Evolutionary conservation across 2,329 filamentous ascomycete genomes (phyloP).

Genomic region (Helotiales sp.): DNA sequence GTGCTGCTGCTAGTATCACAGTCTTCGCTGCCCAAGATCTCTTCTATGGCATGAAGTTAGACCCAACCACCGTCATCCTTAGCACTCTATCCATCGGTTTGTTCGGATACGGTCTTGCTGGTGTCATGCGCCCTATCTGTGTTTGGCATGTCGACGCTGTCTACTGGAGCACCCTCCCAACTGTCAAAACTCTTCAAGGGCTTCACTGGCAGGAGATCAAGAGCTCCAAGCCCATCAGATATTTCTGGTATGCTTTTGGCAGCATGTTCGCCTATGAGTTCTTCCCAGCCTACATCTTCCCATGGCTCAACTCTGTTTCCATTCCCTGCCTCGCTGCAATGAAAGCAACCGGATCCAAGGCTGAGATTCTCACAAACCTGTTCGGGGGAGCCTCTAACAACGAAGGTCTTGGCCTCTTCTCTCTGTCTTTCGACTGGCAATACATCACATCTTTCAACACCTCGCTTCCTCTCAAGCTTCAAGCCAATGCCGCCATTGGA

Average conservation of each 20-base stretch:
- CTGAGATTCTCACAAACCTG: constrained; percentile 51
- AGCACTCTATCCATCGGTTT: constrained; percentile 54
- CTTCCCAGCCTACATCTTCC: constrained; percentile 54
- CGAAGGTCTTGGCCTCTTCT: constrained; percentile 51
- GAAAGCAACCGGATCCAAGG: constrained; percentile 51
- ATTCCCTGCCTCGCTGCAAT: constrained; percentile 54
- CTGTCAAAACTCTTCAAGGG: constrained; percentile 47
- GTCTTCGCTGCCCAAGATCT: constrained; percentile 53
- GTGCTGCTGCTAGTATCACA: constrained; percentile 50
- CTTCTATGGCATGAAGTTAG: constrained; percentile 51
- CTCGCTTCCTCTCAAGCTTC: constrained; percentile 57
- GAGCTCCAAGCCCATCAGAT: constrained; percentile 47
- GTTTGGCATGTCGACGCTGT: constrained; percentile 56
- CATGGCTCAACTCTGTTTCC: constrained; percentile 49
- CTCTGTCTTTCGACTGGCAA: constrained; percentile 51
- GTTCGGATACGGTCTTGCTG: constrained; percentile 55
- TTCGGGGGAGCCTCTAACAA: constrained; percentile 54
- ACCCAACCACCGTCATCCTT: constrained; percentile 49
- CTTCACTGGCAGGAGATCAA: constrained; percentile 47
- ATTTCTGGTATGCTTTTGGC: constrained; percentile 50
- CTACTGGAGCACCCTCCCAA: constrained; percentile 50
- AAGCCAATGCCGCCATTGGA: constrained; percentile 53
- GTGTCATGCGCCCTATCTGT: constrained; percentile 51
- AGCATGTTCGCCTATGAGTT: constrained; percentile 54
- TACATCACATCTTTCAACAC: constrained; percentile 59